Conservation (phyloP, 2,329 filamentous ascomycete genomes). For the Microdochium bolleyi region DNA sequence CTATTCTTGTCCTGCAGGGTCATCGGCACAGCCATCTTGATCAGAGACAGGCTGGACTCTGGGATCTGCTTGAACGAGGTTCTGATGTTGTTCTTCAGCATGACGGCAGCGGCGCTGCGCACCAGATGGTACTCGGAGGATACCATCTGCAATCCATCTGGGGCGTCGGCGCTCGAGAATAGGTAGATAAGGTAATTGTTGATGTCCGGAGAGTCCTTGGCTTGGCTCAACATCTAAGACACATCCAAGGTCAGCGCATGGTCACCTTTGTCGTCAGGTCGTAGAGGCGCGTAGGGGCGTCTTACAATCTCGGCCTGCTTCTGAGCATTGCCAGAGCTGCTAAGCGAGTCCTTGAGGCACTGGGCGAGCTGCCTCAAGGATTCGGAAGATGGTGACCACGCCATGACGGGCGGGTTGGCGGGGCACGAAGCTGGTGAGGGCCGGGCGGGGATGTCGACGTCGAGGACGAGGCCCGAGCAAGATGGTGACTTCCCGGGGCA, state of each 20-base stretch:
- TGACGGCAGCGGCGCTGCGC: conserved; percentile 80
- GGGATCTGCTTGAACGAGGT: conserved; percentile 68
- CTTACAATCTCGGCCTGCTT: conserved; percentile 85
- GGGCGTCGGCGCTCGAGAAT: conserved; percentile 62
- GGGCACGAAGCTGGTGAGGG: conserved; percentile 6
- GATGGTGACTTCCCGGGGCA: not conserved
- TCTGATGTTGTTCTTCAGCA: conserved; percentile 91
- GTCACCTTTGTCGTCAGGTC: conserved; percentile 11
- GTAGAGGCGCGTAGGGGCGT: conserved; percentile 4
- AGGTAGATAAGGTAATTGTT: conserved; percentile 96
- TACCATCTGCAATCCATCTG: conserved; percentile 51
- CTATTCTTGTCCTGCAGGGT: conserved; percentile 73
- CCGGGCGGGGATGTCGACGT: conserved; percentile 1
- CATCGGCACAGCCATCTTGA: conserved; percentile 71
- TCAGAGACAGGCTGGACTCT: conserved; percentile 62
- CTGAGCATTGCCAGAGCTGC: conserved; percentile 72
- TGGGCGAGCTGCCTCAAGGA: conserved; percentile 82
- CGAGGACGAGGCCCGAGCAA: not conserved
- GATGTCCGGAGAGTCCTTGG: conserved; percentile 82
- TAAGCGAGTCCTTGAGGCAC: conserved; percentile 87
- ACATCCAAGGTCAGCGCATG: conserved; percentile 12
- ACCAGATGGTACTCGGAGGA: conserved; percentile 63
- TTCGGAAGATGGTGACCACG: conserved; percentile 86
- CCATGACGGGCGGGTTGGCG: conserved; percentile 48
- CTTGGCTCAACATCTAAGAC: conserved; percentile 81